Evolutionary conservation across 1,284 basidiomycete genomes (phyloP).

Genomic region (Pseudozyma hubeiensis): DNA sequence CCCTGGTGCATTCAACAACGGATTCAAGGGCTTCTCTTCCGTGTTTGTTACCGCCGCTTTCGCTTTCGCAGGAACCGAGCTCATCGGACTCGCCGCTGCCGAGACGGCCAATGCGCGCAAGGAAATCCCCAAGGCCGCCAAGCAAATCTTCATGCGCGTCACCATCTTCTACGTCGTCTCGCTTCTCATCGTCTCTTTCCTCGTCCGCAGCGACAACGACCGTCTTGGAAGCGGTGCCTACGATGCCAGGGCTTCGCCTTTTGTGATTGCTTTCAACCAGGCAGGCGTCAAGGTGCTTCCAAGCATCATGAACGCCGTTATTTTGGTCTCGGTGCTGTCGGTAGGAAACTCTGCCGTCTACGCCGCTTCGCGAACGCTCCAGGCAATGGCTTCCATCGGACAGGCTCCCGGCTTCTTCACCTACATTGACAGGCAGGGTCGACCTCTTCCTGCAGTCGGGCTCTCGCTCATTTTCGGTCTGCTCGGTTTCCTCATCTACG

Average conservation of each 20-base stretch:
- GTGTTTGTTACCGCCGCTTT: conserved; percentile 66
- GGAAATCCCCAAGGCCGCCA: conserved; percentile 71
- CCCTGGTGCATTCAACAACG: conserved; percentile 64
- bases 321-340: conserved; percentile 69
- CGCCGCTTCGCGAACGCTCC: conserved; percentile 69
- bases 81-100: conserved; percentile 79
- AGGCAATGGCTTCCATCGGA: conserved; percentile 67
- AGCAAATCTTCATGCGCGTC: conserved; percentile 71
- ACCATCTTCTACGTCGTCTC: conserved; percentile 72
- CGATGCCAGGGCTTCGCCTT: conserved; percentile 71
- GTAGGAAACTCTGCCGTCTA: conserved; percentile 70
- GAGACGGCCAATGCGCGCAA: conserved; percentile 72
- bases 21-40: conserved; percentile 66
- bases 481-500: conserved; percentile 69
- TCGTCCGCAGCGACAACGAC: conserved; percentile 69
- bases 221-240: conserved; percentile 60
- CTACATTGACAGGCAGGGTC: conserved; percentile 72
- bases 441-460: conserved; percentile 71
- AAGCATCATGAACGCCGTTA: conserved; percentile 72
- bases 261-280: conserved; percentile 71
- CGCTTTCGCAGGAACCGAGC: conserved; percentile 65
- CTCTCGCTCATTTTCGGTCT: conserved; percentile 57
- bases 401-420: conserved; percentile 70
- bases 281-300: conserved; percentile 71
- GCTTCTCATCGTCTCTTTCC: conserved; percentile 75